These are phyloP conservation scores for Crithidia acanthocephali DNA, from an alignment of 208 protist species.

Conservation along the genomic window DNA sequence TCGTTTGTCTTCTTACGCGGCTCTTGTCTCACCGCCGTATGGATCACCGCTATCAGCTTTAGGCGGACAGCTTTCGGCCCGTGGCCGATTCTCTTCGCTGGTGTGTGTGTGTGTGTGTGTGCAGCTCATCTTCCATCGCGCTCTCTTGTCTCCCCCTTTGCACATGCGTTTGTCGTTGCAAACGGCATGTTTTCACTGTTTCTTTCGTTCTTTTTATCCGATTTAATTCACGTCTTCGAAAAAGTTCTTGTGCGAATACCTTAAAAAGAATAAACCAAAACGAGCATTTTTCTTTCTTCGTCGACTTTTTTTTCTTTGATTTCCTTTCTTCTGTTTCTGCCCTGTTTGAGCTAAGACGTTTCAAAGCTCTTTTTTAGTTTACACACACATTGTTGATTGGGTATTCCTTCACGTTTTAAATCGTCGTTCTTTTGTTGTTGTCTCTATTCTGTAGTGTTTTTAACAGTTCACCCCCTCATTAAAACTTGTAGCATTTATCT, in stretches of 20 bases:
- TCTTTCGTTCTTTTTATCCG: not conserved
- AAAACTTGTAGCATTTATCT: not conserved
- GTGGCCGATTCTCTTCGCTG: no score
- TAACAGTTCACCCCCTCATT: not conserved
- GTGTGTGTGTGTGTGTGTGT: constrained; percentile 1
- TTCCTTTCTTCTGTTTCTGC: constrained; percentile 1
- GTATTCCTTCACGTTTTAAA: not conserved
- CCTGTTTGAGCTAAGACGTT: no score
- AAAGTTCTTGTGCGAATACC: not conserved
- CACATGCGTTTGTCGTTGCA: not conserved
- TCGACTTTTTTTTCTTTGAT: not conserved
- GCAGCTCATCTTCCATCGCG: not conserved
- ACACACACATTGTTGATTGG: not conserved
- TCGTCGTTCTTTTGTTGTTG: not conserved
- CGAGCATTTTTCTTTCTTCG: not conserved
- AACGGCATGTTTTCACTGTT: not conserved
- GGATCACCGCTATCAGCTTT: no score
- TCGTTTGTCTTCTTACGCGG: not conserved
- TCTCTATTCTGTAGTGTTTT: not conserved
- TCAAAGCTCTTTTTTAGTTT: not conserved
- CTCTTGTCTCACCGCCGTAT: no score
- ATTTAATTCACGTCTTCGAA: no score
- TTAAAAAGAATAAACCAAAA: not conserved
- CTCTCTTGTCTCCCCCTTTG: not conserved
- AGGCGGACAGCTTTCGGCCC: no score